Percentiles rank a stretch among this genome's conserved stretches.
These are phyloP conservation scores for Claviceps pazoutovae DNA, from an alignment of 2,329 filamentous ascomycete genomes.

Conservation along the genomic window DNA sequence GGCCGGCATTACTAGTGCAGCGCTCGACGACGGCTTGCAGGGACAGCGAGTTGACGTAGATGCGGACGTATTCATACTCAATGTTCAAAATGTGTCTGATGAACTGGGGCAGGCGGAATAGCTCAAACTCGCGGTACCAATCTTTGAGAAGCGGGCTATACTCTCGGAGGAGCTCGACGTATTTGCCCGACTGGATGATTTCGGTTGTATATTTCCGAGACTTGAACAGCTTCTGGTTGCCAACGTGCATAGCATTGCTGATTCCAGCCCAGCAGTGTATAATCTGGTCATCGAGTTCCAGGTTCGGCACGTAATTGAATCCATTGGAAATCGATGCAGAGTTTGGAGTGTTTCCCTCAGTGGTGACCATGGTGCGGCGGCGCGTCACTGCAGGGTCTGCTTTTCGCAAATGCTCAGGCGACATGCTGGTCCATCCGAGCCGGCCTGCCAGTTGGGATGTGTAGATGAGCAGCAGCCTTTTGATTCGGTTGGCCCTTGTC, in stretches of 20 bases:
- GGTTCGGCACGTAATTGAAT: constrained; percentile 53
- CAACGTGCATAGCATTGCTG: constrained; percentile 80
- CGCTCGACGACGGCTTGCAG: constrained; percentile 90
- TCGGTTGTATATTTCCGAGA: constrained; percentile 79
- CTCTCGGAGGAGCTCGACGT: constrained; percentile 65
- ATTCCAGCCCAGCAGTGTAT: constrained; percentile 90
- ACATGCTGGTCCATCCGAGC: constrained; percentile 86
- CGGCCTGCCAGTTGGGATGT: constrained; percentile 87
- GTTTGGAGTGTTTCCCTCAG: constrained; percentile 45
- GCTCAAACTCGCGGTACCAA: constrained; percentile 73
- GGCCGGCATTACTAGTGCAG: constrained; percentile 61
- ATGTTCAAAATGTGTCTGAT: constrained; percentile 71
- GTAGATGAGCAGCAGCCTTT: constrained; percentile 78
- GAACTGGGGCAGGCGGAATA: constrained; percentile 52
- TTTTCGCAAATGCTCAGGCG: constrained; percentile 52
- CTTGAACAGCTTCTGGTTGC: constrained; percentile 77
- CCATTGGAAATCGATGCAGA: constrained; percentile 39
- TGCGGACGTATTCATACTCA: constrained; percentile 88
- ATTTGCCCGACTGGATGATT: constrained; percentile 74
- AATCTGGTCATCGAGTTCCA: constrained; percentile 54
- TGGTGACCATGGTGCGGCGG: constrained; percentile 30
- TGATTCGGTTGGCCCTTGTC: constrained; percentile 66
- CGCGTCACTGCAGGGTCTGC: constrained; percentile 42
- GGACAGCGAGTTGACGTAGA: constrained; percentile 89
- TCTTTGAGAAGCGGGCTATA: constrained; percentile 66